These are phyloP conservation scores for Talaromyces sp. DNA, from an alignment of 2,329 filamentous ascomycete species.

Conservation along the genomic window DNA sequence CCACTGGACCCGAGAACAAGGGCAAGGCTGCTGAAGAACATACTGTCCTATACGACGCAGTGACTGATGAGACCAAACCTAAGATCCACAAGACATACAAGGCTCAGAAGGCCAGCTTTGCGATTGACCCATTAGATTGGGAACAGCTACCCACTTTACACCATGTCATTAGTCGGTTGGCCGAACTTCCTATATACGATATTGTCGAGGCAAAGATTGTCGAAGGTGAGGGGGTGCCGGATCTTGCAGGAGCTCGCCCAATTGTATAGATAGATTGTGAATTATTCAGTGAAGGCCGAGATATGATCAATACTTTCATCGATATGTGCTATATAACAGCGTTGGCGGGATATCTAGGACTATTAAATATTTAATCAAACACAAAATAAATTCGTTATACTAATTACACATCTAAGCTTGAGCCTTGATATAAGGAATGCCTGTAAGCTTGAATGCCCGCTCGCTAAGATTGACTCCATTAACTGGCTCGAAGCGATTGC, in stretches of 20 bases:
- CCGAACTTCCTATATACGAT: slow-evolving; percentile 56
- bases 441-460: slow-evolving; percentile 46
- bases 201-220: slow-evolving; percentile 56
- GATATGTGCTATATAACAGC: background rate
- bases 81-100: slow-evolving; percentile 30
- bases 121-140: slow-evolving; percentile 52
- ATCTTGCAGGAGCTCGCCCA: slow-evolving; percentile 28
- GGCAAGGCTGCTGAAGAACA: slow-evolving; percentile 56
- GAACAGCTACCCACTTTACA: slow-evolving; percentile 58
- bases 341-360: background rate
- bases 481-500: slow-evolving; percentile 29
- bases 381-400: background rate
- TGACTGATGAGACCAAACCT: background rate
- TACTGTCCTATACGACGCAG: slow-evolving; percentile 40
- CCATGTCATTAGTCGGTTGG: slow-evolving; percentile 52
- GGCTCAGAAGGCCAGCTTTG: slow-evolving; percentile 44
- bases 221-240: slow-evolving; percentile 51
- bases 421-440: slow-evolving; percentile 44
- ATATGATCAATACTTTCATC: background rate
- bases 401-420: background rate
- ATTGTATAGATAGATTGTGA: background rate
- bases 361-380: background rate
- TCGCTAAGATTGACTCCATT: slow-evolving; percentile 42
- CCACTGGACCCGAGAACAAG: slow-evolving; percentile 46
- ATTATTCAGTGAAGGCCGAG: background rate